A percentile compares a stretch with the other conserved stretches of the same genome.
Conservation (phyloP, 2,329 filamentous ascomycete species). For the Trichoderma asperellum region DNA sequence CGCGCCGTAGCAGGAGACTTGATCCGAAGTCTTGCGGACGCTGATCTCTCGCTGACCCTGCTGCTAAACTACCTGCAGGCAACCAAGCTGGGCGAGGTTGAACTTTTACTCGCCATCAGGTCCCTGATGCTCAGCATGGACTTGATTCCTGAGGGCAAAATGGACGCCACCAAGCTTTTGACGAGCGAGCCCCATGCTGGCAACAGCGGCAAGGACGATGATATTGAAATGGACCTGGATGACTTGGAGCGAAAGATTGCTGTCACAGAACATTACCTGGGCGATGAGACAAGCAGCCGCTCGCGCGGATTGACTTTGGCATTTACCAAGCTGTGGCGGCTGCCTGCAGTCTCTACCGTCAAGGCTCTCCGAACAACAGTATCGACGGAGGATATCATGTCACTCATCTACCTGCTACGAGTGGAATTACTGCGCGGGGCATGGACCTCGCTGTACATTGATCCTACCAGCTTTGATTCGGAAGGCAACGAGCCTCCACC, state of each 20-base stretch:
- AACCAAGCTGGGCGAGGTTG: slow-evolving; percentile 66
- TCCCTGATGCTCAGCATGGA: slow-evolving; percentile 72
- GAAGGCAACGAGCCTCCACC: slow-evolving; percentile 53
- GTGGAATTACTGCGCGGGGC: slow-evolving; percentile 74
- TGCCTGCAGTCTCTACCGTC: slow-evolving; percentile 63
- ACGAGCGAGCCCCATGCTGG: slow-evolving; percentile 38
- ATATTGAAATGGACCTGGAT: slow-evolving; percentile 60
- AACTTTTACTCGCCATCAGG: slow-evolving; percentile 68
- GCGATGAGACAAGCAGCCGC: slow-evolving; percentile 65
- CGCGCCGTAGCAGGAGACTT: slow-evolving; percentile 63
- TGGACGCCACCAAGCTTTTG: slow-evolving; percentile 40
- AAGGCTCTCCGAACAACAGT: slow-evolving; percentile 66
- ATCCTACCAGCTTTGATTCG: slow-evolving; percentile 54
- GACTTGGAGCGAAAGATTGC: slow-evolving; percentile 67
- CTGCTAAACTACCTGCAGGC: slow-evolving; percentile 67
- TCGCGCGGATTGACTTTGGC: slow-evolving; percentile 68
- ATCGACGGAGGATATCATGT: slow-evolving; percentile 68
- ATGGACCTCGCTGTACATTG: slow-evolving; percentile 75
- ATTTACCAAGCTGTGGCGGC: slow-evolving; percentile 70
- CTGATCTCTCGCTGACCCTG: slow-evolving; percentile 70
- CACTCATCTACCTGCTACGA: slow-evolving; percentile 72
- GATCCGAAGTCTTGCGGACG: slow-evolving; percentile 62
- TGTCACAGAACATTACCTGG: slow-evolving; percentile 68
- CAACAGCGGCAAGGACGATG: slow-evolving; percentile 37
- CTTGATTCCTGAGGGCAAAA: slow-evolving; percentile 51